These are phyloP conservation scores for Microcera coccophila DNA, from an alignment of 2,329 filamentous ascomycete genomes.

Conservation along the genomic window DNA sequence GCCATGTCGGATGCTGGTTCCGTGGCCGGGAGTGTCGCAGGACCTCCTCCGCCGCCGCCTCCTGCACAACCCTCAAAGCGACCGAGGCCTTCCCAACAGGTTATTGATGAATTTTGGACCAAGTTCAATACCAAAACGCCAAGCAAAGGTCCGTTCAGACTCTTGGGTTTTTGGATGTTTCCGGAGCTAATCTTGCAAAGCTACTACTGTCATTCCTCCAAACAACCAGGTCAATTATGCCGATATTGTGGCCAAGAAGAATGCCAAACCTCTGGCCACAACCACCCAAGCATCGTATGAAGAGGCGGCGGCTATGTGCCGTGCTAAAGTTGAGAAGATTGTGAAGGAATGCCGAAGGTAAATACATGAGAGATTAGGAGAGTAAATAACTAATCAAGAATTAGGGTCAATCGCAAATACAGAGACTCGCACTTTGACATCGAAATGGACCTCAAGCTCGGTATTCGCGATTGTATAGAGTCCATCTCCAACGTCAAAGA, in stretches of 20 bases:
- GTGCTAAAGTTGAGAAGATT: slow-evolving; percentile 55
- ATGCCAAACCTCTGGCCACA: slow-evolving; percentile 51
- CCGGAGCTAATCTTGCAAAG: slow-evolving; percentile 30
- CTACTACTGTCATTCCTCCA: slow-evolving; percentile 66
- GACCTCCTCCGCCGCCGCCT: neutral
- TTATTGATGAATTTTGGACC: slow-evolving; percentile 69
- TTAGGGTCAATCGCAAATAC: slow-evolving; percentile 79
- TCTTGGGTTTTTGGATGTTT: neutral
- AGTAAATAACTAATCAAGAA: too few relatives aligned
- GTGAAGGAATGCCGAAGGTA: too few relatives aligned
- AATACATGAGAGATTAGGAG: too few relatives aligned
- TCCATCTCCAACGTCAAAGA: slow-evolving; percentile 41
- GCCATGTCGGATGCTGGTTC: neutral
- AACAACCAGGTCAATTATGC: slow-evolving; percentile 63
- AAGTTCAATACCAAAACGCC: slow-evolving; percentile 67
- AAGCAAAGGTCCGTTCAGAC: slow-evolving; percentile 53
- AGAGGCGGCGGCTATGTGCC: slow-evolving; percentile 66
- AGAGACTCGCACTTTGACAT: slow-evolving; percentile 84
- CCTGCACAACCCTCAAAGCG: neutral
- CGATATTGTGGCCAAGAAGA: slow-evolving; percentile 54
- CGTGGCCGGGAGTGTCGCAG: neutral
- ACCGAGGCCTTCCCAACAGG: slow-evolving; percentile 58
- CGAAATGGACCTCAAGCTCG: slow-evolving; percentile 66
- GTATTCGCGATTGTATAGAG: slow-evolving; percentile 48
- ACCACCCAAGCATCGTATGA: slow-evolving; percentile 66